Conservation (phyloP, 169 alveolate genomes). For the Plasmodium gaboni region DNA sequence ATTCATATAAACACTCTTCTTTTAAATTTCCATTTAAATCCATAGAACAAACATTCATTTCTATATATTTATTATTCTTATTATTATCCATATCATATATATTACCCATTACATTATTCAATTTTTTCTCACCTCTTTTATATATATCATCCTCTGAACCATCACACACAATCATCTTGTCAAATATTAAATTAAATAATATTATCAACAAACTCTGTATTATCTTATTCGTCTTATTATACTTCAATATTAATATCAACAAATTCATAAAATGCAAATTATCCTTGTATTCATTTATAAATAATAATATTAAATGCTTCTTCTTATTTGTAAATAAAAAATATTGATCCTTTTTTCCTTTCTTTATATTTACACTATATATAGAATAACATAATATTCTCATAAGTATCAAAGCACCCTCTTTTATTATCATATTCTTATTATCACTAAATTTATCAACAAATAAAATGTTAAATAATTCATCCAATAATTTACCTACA, state of each 20-base stretch:
- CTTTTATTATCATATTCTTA: constrained; percentile 55
- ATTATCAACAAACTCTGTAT: constrained; percentile 38
- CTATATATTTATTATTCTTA: neutral
- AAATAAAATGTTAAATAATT: constrained; percentile 60
- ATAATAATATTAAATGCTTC: constrained; percentile 40
- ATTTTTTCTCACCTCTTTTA: neutral
- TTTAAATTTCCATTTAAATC: neutral
- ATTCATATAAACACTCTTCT: constrained; percentile 12
- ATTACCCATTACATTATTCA: neutral
- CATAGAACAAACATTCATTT: neutral
- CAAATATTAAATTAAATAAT: constrained; percentile 56
- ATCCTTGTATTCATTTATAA: constrained; percentile 60
- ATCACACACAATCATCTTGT: neutral
- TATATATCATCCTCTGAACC: neutral
- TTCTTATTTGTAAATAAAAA: constrained; percentile 52
- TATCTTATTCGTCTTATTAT: constrained; percentile 58
- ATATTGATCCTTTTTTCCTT: constrained; percentile 59
- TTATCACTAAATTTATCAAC: constrained; percentile 68
- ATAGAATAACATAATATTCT: constrained; percentile 51
- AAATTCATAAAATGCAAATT: constrained; percentile 57
- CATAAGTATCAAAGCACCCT: constrained; percentile 69
- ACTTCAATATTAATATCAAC: constrained; percentile 35
- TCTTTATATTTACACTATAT: constrained; percentile 36
- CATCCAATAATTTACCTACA: constrained; percentile 50
- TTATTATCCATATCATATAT: neutral